Base-by-base conservation (phyloP, 192 early-diverging fungal genomes). In the Backusella australiensis region DNA sequence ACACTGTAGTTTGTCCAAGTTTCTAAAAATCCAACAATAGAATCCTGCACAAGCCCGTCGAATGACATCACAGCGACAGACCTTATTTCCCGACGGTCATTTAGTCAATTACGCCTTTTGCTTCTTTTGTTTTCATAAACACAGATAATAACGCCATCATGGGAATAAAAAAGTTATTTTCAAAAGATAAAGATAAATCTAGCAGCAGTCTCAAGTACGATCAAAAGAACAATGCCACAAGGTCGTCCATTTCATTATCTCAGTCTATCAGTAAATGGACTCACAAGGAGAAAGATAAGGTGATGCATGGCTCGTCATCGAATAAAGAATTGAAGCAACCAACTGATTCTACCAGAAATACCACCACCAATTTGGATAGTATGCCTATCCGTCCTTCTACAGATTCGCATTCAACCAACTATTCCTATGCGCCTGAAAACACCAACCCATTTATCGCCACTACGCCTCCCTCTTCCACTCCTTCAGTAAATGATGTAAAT, bases 161-260 rank as follows among this genome's bases (percentile, higher is more conserved):
- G 70, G 70, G 70, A 46, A 14, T 71, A 71, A 71, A 41, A 32
- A 71, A 71, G 15, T 44, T 71, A 32, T 71, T 71, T 32, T 71
- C 70, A 71, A 71, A 26, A 12, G 21, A 71, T 12, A 44, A 4
- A 49, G 39, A 17, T 29, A 63, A 26, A 29, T 63, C 56, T 4
- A 63, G 56, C 11, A 29, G 23, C 56, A 63, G 26, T 63, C 21
- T 63, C 23, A 26, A 26, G 32, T 29, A 71, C 7, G 70, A 71
- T 19, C 41, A 71, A 44, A 49, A 71, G 32, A 41, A 17, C 14
- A 46, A 6, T n/a, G 9, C 36, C 29, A 34, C 7, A 41, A 71
- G 70, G 5, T 44, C 70, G 11, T 49, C 70, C 15, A 1, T 71
- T 71, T 71, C 70, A 17, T 71, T 71, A 29, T 46, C 70, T 23